Evolutionary conservation across 371 early-diverging fungal genomes (phyloP), one percentile per base, ranked within the genome.

Genomic region (Fennellomyces sp.): DNA sequence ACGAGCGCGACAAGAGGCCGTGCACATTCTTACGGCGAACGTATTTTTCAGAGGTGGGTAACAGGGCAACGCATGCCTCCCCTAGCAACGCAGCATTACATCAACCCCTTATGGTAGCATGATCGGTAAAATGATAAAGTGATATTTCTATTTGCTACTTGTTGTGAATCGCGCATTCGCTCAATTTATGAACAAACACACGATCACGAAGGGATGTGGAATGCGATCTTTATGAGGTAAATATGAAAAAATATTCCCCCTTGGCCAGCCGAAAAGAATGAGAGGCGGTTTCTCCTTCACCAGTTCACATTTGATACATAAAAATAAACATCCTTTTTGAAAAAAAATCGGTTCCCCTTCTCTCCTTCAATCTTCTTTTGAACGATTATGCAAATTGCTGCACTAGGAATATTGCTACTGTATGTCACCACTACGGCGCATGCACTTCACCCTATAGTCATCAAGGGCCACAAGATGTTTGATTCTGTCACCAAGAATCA

Each of bases 391-490:
- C 45, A 45, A 49, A 23, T 27, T 31, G 45, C 45, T 23, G 5
- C 33, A 8, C 50, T 31, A 23, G 50, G 30, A 21, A n/a, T 58
- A 23, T 45, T 45, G 12, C 47, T 60, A 15, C 23, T 68, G 8
- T 45, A 29, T 26, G 38, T 38, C 19, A 15, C 19, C 26, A 33
- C 60, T 19, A 56, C 64, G 5, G 62, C 36, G 5, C 52, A 42
- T 50, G 78, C 75, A 45, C 58, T 89, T 29, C 85, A 88, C 56
- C 81, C 85, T 2, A 81, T 92, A 52, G 76, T 65, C 7, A 87
- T 87, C 67, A 89, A 88, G 57, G 92, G 90, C 29, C 68, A 80
- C 59, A 89, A 90, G 65, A 84, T 90, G 55, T 90, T 92, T 63
- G 86, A 91, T 63, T 75, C 81, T 15, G 84, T 82, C 31, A 84